Evolutionary conservation across 306 rosid species (phyloP).

Genomic region (Cicer cuneatum): DNA sequence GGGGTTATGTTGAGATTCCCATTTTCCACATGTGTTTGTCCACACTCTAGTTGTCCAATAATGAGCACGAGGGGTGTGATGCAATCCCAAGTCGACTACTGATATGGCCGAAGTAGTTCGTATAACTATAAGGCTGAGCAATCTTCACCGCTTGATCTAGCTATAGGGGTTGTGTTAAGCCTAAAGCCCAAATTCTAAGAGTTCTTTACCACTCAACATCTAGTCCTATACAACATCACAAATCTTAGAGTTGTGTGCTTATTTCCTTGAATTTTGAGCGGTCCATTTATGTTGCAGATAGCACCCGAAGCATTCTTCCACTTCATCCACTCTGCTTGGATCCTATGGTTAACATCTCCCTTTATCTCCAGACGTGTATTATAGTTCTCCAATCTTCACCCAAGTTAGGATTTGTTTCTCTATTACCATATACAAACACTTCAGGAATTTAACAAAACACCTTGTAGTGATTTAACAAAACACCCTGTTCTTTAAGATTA

Average conservation of each 20-base stretch:
- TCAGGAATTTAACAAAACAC: conserved; percentile 1
- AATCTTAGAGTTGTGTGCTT: background rate
- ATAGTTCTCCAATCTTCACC: background rate
- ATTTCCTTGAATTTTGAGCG: background rate
- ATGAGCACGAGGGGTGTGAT: background rate
- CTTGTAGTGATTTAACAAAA: conserved; percentile 1
- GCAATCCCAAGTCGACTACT: background rate
- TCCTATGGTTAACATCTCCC: background rate
- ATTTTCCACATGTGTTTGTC: conserved; percentile 2
- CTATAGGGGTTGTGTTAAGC: conserved; percentile 5
- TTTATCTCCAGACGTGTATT: background rate
- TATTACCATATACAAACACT: conserved; percentile 6
- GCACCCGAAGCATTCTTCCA: background rate
- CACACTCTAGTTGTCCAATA: background rate
- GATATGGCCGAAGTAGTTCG: background rate
- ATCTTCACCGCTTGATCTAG: conserved; percentile 4
- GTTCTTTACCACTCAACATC: background rate
- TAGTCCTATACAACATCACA: background rate
- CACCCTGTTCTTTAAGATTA: conserved; percentile 1
- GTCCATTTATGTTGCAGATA: background rate
- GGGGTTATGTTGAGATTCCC: background rate
- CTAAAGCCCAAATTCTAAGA: background rate
- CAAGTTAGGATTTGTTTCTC: conserved; percentile 4
- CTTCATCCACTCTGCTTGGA: background rate
- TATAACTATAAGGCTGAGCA: conserved; percentile 1